These are phyloP conservation scores for Ustilago lituana DNA, from an alignment of 1,284 basidiomycete species.

Conservation along the genomic window DNA sequence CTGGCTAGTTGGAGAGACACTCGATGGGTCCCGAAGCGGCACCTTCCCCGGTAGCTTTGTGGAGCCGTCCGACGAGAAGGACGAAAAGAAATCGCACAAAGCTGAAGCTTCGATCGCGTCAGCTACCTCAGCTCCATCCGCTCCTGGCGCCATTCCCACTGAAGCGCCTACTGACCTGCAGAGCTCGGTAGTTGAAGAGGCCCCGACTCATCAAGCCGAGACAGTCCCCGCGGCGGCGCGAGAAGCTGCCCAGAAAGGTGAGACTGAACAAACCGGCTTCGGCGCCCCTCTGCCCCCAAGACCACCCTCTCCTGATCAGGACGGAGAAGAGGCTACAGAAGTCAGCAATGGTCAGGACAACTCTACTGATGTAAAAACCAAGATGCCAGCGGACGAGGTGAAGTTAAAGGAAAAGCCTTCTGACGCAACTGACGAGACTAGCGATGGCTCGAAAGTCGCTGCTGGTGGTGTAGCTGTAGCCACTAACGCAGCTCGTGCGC, in stretches of 20 bases:
- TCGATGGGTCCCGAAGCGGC: conserved; percentile 59
- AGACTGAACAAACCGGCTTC: conserved; percentile 39
- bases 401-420: no score
- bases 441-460: background rate
- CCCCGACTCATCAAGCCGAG: conserved; percentile 48
- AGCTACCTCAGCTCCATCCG: conserved; percentile 14
- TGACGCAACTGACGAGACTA: no score
- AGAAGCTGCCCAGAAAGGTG: conserved; percentile 35
- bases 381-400: background rate
- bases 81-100: conserved; percentile 47
- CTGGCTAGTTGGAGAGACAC: conserved; percentile 66
- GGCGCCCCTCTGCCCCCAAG: conserved; percentile 44
- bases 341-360: background rate
- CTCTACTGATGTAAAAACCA: background rate
- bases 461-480: conserved; percentile 6
- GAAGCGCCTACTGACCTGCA: conserved; percentile 18
- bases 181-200: conserved; percentile 28
- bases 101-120: conserved; percentile 35
- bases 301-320: conserved; percentile 27
- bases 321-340: conserved; percentile 6
- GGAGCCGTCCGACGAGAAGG: conserved; percentile 34
- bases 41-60: conserved; percentile 66
- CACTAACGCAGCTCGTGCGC: conserved; percentile 5
- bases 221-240: conserved; percentile 38
- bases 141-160: conserved; percentile 27